Percentiles rank a stretch among this genome's conserved stretches.
Conservation (phyloP, 2,329 filamentous ascomycete genomes). For the Hymenotorrendiella dingleyae region DNA sequence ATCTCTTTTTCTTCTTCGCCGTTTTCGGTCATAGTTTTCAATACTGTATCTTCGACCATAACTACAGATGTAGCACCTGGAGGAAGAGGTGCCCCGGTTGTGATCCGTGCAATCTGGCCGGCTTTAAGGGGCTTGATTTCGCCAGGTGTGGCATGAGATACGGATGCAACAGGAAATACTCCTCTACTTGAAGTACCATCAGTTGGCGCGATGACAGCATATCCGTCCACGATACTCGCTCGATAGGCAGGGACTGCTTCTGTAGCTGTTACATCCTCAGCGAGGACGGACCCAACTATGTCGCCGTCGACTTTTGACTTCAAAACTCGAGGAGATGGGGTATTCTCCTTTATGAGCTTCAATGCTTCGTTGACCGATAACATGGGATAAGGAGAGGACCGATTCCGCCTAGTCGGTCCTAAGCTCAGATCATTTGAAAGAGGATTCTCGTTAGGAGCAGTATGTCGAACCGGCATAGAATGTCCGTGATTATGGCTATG, state of each 20-base stretch:
- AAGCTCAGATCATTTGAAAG: conserved; percentile 56
- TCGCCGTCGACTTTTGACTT: conserved; percentile 55
- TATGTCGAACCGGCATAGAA: conserved; percentile 63
- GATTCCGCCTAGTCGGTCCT: conserved; percentile 64
- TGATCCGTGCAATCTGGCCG: conserved; percentile 83
- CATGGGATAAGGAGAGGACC: conserved; percentile 90
- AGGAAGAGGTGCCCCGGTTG: conserved; percentile 87
- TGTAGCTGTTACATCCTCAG: conserved; percentile 70
- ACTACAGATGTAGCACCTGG: conserved; percentile 85
- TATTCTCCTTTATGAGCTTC: conserved; percentile 63
- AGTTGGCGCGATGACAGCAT: conserved; percentile 68
- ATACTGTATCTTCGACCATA: conserved; percentile 90
- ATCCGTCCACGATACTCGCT: conserved; percentile 95
- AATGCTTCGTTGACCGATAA: conserved; percentile 79
- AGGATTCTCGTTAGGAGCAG: conserved; percentile 50
- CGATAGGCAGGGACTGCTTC: conserved; percentile 90
- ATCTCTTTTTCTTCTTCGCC: conserved; percentile 80
- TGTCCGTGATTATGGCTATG: conserved; percentile 59
- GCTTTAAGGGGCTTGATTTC: conserved; percentile 58
- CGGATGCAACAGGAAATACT: conserved; percentile 75
- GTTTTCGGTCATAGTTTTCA: conserved; percentile 71
- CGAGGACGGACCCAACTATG: conserved; percentile 73
- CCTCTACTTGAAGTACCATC: conserved; percentile 62
- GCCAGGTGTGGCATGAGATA: conserved; percentile 78
- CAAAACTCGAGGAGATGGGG: conserved; percentile 55